Conservation (phyloP, 1,139 yeast species). For the Debaryomycetaceae sp. region DNA sequence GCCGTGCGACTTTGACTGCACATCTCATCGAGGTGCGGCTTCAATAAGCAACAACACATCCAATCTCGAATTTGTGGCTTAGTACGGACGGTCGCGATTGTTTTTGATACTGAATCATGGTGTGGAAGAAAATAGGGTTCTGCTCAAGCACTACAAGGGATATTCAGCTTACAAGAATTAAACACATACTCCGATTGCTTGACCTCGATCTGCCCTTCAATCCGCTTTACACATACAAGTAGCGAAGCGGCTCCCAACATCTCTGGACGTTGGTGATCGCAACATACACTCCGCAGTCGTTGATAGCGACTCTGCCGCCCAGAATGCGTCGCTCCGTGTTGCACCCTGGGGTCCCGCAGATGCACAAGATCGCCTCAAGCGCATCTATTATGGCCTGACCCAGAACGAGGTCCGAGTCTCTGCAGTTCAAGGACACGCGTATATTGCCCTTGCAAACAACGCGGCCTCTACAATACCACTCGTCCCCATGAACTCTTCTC, state of each 20-base stretch:
- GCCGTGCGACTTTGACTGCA: too few relatives aligned
- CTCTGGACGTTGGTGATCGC: not conserved
- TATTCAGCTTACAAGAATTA: too few relatives aligned
- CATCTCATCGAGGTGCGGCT: too few relatives aligned
- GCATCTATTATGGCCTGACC: not conserved
- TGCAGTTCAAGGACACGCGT: not conserved
- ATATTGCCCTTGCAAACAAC: not conserved
- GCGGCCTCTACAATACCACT: not conserved
- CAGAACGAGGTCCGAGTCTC: not conserved
- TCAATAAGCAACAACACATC: too few relatives aligned
- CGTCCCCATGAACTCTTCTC: too few relatives aligned
- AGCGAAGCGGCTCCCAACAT: not conserved
- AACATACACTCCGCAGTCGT: not conserved
- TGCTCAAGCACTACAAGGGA: too few relatives aligned
- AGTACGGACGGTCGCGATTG: too few relatives aligned
- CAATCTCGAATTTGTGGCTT: too few relatives aligned
- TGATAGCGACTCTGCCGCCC: not conserved
- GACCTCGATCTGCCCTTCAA: too few relatives aligned
- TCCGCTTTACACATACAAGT: not conserved
- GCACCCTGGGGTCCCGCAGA: not conserved
- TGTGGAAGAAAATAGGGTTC: too few relatives aligned
- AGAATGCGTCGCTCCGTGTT: not conserved
- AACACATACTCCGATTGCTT: too few relatives aligned
- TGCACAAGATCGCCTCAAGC: not conserved
- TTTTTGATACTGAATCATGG: too few relatives aligned